These are phyloP conservation scores for Rhododendron ovatum DNA, from an alignment of 148 eudicot species.

Conservation along the genomic window DNA sequence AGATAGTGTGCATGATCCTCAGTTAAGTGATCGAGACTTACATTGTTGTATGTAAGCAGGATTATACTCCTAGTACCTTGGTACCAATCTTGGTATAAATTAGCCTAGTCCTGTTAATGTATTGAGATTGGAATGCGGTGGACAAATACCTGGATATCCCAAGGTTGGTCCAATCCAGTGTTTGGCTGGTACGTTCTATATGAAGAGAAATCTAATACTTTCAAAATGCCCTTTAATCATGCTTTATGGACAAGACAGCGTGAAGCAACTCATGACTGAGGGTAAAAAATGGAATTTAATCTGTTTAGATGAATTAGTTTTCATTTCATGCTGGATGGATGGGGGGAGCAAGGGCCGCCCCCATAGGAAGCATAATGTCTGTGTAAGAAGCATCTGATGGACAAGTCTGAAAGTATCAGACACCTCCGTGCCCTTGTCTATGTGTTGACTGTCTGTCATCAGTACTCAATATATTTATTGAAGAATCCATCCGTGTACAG, in stretches of 20 bases:
- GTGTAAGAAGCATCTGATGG: background rate
- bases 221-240: background rate
- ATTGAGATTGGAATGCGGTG: background rate
- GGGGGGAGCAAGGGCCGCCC: background rate
- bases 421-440: background rate
- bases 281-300: background rate
- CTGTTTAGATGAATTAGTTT: background rate
- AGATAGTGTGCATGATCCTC: background rate
- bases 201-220: background rate
- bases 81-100: background rate
- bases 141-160: background rate
- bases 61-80: background rate
- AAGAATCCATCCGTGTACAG: background rate
- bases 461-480: background rate
- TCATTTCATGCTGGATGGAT: background rate
- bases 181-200: background rate
- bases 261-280: no score
- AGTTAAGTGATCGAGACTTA: background rate
- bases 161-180: slow-evolving; percentile 1
- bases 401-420: background rate
- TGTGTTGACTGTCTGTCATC: background rate
- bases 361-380: background rate
- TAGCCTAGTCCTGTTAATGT: background rate
- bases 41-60: background rate
- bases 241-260: background rate